Percentiles rank a stretch among this genome's conserved stretches.
Conservation (phyloP, 1,139 yeast genomes). For the Debaryomyces coudertii region DNA sequence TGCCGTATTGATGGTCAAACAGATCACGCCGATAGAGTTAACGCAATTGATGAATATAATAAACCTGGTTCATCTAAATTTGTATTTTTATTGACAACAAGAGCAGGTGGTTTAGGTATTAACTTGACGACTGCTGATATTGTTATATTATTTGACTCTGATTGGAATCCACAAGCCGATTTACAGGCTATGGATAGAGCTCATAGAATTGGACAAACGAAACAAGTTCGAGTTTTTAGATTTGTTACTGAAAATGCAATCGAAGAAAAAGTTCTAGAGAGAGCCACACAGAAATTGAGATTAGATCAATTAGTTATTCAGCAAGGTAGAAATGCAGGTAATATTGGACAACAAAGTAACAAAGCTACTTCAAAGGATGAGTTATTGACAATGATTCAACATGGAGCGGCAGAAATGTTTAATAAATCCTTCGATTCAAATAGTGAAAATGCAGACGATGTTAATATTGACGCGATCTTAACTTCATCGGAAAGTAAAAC, state of each 20-base stretch:
- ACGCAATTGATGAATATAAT: conserved; percentile 77
- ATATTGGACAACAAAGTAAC: conserved; percentile 39
- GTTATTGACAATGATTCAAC: conserved; percentile 76
- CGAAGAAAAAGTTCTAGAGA: conserved; percentile 77
- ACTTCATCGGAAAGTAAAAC: conserved; percentile 67
- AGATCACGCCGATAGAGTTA: conserved; percentile 73
- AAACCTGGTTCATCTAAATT: conserved; percentile 70
- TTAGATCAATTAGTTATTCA: conserved; percentile 82
- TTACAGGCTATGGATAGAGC: conserved; percentile 90
- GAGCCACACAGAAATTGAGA: conserved; percentile 78
- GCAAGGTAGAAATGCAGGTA: conserved; percentile 60
- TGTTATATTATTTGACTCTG: conserved; percentile 74
- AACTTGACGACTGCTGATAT: conserved; percentile 77
- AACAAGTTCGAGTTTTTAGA: conserved; percentile 77
- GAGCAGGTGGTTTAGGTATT: conserved; percentile 90
- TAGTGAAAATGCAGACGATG: conserved; percentile 38
- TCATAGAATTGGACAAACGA: conserved; percentile 83
- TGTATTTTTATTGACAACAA: conserved; percentile 70
- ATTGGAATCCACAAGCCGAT: conserved; percentile 90
- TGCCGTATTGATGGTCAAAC: conserved; percentile 85
- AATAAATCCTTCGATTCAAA: conserved; percentile 21
- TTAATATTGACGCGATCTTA: conserved; percentile 66
- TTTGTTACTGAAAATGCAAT: conserved; percentile 80
- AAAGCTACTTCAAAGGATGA: conserved; percentile 66
- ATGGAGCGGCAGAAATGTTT: conserved; percentile 73